Evolutionary conservation across 208 protist species (phyloP).

Genomic region (Acanthamoeba lenticulata): DNA sequence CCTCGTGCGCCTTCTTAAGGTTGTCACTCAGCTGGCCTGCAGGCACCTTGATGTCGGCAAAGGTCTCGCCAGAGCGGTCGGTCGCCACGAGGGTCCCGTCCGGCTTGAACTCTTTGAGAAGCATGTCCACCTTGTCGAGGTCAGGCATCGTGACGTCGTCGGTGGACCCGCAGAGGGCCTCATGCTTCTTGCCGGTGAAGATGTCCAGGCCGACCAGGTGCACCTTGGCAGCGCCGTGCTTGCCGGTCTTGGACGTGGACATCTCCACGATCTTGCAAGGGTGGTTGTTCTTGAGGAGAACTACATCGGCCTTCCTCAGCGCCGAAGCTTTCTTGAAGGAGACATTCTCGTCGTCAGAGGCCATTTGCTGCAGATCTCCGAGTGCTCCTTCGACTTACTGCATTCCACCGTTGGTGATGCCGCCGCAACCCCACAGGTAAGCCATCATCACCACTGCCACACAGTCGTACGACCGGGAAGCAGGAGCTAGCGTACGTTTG

Average conservation of each 20-base stretch:
- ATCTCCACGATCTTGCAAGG: conserved; percentile 98
- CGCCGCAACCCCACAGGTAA: not conserved
- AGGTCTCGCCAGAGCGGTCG: conserved; percentile 93
- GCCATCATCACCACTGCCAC: not conserved
- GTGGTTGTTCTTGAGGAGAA: conserved; percentile 85
- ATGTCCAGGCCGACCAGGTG: conserved; percentile 97
- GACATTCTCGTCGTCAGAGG: conserved; percentile 62
- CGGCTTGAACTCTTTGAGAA: conserved; percentile 79
- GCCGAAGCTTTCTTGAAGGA: conserved; percentile 84
- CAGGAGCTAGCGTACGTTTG: not conserved
- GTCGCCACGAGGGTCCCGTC: conserved; percentile 90
- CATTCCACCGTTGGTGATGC: not conserved
- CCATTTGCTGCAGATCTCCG: conserved; percentile 60
- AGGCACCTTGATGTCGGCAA: conserved; percentile 94
- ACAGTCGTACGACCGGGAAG: not conserved
- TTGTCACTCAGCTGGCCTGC: conserved; percentile 90
- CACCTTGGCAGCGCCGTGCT: conserved; percentile 99
- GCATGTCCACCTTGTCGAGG: conserved; percentile 94
- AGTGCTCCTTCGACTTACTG: conserved; percentile 51
- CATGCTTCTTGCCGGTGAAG: conserved; percentile 98
- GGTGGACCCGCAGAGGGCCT: conserved; percentile 96
- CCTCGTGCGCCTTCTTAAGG: conserved; percentile 92
- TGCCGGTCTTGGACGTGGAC: conserved; percentile 98
- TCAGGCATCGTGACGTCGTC: conserved; percentile 97
- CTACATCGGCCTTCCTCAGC: conserved; percentile 86